phyloP scores from a whole-genome alignment of 2,329 filamentous ascomycete genomes.

The Arthrobotrys conoides region DNA sequence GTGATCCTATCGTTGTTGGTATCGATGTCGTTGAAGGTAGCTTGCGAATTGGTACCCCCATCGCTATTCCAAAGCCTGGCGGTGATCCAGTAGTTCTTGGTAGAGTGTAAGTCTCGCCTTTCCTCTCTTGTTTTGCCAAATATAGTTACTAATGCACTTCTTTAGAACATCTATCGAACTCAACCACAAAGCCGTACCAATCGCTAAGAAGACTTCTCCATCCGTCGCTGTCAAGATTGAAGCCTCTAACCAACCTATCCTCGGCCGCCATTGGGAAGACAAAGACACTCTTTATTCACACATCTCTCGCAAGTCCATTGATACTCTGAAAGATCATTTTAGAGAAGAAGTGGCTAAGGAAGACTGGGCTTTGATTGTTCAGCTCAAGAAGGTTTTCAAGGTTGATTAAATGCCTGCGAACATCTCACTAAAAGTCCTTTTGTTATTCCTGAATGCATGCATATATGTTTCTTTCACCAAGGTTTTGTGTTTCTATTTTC shows the following conservation, averaged over 20 bases:
- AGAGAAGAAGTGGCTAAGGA: conserved; percentile 87
- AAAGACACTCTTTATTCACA: conserved; percentile 87
- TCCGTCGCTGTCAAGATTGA: conserved; percentile 98
- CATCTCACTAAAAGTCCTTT: background rate
- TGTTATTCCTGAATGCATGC: background rate
- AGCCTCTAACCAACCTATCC: conserved; percentile 89
- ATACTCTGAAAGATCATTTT: conserved; percentile 97
- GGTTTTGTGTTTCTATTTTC: background rate
- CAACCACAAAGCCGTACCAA: conserved; percentile 92
- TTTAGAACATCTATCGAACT: conserved; percentile 92
- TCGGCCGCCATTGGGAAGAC: conserved; percentile 95
- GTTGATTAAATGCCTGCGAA: conserved; percentile 72
- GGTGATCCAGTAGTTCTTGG: conserved; percentile 90
- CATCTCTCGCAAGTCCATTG: conserved; percentile 89
- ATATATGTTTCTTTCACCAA: background rate
- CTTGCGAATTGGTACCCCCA: conserved; percentile 87
- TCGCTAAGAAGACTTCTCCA: conserved; percentile 97
- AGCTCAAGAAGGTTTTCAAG: conserved; percentile 95
- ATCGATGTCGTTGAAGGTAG: conserved; percentile 95
- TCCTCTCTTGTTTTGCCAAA: conserved; percentile 16
- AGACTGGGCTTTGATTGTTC: conserved; percentile 94
- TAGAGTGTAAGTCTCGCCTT: conserved; percentile 80
- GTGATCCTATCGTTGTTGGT: conserved; percentile 91
- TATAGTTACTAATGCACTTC: conserved; percentile 62
- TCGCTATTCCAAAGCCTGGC: conserved; percentile 85